Conservation (phyloP, 768 basidiomycete genomes). For the Chlorophyllum brunneum region DNA sequence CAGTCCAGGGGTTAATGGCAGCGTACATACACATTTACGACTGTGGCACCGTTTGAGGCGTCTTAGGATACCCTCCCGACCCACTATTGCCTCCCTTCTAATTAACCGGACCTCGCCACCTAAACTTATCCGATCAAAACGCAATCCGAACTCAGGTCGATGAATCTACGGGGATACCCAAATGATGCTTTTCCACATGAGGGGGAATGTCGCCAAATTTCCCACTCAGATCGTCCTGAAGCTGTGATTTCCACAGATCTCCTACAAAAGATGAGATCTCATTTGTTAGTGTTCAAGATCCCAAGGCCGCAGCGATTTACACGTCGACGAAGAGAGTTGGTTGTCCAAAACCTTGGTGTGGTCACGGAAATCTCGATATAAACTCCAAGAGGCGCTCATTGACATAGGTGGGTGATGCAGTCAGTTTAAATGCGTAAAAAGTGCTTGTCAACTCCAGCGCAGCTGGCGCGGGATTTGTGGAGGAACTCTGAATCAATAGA, state of each 20-base stretch:
- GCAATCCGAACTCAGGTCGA: background rate
- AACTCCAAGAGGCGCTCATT: too few relatives aligned
- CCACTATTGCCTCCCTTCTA: background rate
- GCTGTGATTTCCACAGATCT: too few relatives aligned
- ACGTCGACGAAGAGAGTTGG: too few relatives aligned
- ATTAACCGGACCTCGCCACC: background rate
- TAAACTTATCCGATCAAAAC: constrained; percentile 8
- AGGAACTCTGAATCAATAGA: too few relatives aligned
- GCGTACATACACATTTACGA: background rate
- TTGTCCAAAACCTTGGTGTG: too few relatives aligned
- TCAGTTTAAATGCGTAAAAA: too few relatives aligned
- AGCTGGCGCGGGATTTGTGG: too few relatives aligned
- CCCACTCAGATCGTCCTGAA: background rate
- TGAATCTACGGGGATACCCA: background rate
- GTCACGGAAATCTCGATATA: too few relatives aligned
- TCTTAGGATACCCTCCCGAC: background rate
- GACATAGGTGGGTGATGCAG: too few relatives aligned
- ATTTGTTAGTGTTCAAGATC: background rate
- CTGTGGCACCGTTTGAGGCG: background rate
- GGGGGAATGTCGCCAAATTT: background rate
- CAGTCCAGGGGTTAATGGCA: too few relatives aligned
- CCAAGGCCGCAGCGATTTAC: too few relatives aligned
- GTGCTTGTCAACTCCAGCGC: too few relatives aligned
- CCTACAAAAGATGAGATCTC: background rate
- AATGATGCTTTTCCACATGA: background rate